Base-by-base conservation (phyloP, 2,329 filamentous ascomycete genomes). In the Penicillium sp. region DNA sequence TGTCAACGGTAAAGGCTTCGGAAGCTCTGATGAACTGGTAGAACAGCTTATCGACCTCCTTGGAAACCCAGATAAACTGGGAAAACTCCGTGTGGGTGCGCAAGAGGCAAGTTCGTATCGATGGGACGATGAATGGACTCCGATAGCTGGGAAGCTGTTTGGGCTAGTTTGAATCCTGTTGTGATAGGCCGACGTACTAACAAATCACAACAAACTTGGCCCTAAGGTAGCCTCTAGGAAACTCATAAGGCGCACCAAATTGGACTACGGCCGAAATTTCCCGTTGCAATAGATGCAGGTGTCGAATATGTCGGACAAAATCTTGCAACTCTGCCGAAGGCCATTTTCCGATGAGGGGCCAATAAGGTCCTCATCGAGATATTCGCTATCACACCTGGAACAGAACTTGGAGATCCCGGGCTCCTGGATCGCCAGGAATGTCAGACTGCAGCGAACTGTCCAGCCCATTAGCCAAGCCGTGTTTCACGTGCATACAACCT, bases 81-180 rank as follows among this genome's bases (percentile, higher is more conserved):
- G 79, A 41, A 78, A 47, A 3, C 75, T 97, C 69, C 90, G 87
- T 70, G 73, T 81, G 46, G 93, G 93, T 0, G 93, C 93, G 1
- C 75, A 88, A 31, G 81, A 84, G 65, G 93, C 98, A 76, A 92
- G 92, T 41, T 82, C 82, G 48, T 82, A 89, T 60, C 85, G 94
- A 50, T 99, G 95, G 95, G 90, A 96, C 69, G 90, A 93, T 68
- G 93, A 97, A 74, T 99, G 95, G 95, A 88, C 96, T 81, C 84
- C 86, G 9, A 88, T 96, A 49, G 90, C 93, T 7, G 92, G 90
- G 11, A 85, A 84, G 51, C 78, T 96, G 4, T 84, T 97, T 57
- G 88, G 84, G 1, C 66, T 85, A 45, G 51, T 63, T 44, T 65
- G 35, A 62, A 60, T 17, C 7, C 13, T 19, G 44, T n/a, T 11